Base-by-base conservation (phyloP, 2,329 filamentous ascomycete genomes). In the Daldinia sp. region DNA sequence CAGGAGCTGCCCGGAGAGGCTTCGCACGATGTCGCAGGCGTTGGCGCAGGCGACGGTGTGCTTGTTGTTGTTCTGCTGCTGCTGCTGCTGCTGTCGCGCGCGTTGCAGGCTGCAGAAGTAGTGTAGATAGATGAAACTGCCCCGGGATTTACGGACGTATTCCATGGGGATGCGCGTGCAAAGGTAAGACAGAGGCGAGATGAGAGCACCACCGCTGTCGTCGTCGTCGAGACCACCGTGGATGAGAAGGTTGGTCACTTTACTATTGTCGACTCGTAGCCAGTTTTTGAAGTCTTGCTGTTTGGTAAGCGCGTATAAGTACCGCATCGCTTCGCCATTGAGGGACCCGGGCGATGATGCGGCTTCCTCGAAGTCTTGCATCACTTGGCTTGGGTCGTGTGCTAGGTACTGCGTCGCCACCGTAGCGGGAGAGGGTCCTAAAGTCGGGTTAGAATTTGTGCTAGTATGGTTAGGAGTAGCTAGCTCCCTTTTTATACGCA, bases 81-180 rank as follows among this genome's bases (percentile, higher is more conserved):
- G 20, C 2, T 23, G 20, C 2, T 23, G 20, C 20, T 23, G 20
- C 2, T 23, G 44, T 0, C 23, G 44, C 20, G 44, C 10, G 3
- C 44, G 4, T 3, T 9, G 44, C 44, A 48, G 44, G 23, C 44
- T 48, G 44, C 44, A 48, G 44, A 48, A 48, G 12, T 48, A 48
- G 23, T 48, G 44, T 1, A 48, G 44, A 23, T 23, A 28, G 6
- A 48, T 48, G 23, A 48, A n/a, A 1, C 12, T 5, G 4, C 20
- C 7, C 23, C 44, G 44, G 2, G 44, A 7, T 28, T 28, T 48
- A 4, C 44, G 44, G 0, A 48, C 20, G 44, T 48, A 48, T 15
- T 48, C 44, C 44, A 48, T 48, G 20, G 44, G 44, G 23, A 48
- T 48, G 12, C 44, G 44, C 1, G 44, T 18, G 44, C 44, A 48